These are phyloP conservation scores for Yamadazyma scolyti DNA, from an alignment of 805 yeast genomes.

Conservation along the genomic window DNA sequence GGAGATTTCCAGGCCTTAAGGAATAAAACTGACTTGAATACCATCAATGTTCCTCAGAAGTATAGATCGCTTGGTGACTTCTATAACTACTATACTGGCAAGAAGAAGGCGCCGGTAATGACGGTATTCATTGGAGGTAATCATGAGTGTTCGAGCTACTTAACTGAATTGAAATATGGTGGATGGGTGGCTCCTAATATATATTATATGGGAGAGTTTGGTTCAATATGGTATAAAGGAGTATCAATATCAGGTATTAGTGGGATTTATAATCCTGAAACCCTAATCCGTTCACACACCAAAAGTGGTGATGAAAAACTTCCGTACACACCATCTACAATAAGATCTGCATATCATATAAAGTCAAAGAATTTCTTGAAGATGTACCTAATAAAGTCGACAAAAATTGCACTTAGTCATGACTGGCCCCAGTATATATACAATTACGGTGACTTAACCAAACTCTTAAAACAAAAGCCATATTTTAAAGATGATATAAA, in stretches of 20 bases:
- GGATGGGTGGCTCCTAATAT: conserved; percentile 93
- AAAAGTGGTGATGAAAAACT: conserved; percentile 34
- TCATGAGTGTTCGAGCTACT: conserved; percentile 83
- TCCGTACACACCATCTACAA: conserved; percentile 46
- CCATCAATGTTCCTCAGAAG: conserved; percentile 77
- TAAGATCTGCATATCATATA: conserved; percentile 70
- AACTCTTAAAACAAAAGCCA: conserved; percentile 57
- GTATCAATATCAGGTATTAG: conserved; percentile 76
- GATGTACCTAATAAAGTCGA: conserved; percentile 36
- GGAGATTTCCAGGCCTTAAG: conserved; percentile 92
- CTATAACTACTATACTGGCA: conserved; percentile 62
- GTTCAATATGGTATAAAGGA: conserved; percentile 72
- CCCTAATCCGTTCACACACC: conserved; percentile 40
- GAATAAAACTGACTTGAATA: conserved; percentile 55
- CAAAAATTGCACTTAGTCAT: conserved; percentile 68
- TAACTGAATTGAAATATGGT: conserved; percentile 71
- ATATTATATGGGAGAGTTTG: conserved; percentile 77
- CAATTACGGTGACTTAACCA: conserved; percentile 53
- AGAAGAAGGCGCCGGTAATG: conserved; percentile 60
- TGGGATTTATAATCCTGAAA: conserved; percentile 65
- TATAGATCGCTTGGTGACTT: conserved; percentile 79
- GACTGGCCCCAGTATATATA: conserved; percentile 93
- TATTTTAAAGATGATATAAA: conserved; percentile 64
- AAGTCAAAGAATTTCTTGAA: conserved; percentile 62
- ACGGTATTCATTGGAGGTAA: conserved; percentile 93